Base-by-base conservation (phyloP, 2,329 filamentous ascomycete genomes). In the Colletotrichum agaves region DNA sequence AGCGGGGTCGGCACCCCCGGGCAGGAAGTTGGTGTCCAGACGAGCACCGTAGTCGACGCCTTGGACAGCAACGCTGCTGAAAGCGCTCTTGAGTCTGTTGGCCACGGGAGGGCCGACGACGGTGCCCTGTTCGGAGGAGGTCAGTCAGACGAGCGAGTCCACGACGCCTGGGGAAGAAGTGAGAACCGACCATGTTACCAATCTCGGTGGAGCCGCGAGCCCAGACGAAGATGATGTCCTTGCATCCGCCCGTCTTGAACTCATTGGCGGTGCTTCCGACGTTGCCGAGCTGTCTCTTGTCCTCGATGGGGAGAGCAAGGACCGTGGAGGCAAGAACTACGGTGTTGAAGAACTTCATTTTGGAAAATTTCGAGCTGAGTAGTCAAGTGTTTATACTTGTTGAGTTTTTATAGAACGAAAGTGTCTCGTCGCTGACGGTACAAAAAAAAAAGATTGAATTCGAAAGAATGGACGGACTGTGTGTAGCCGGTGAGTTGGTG, bases 1-100 rank as follows among this genome's bases (percentile, higher is more conserved):
- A 5, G 70, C 71, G 8, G 67, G 58, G 11, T 74, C 74, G 1
- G 76, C 76, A 2, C 79, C 78, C 1, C 71, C 69, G 15, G 70
- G 69, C 3, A 74, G 71, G 35, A 74, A 70, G 67, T 80, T 81
- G 23, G 72, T 75, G 19, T 59, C 58, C 2, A 80, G 63, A 8
- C 68, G 70, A 7, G 79, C 78, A 0, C 55, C 63, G 67, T 81
- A 82, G 41, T 78, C 75, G 15, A 82, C 61, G 15, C 72, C 71
- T 61, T 74, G 65, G n/a, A 70, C 61, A 13, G 67, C 69, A 21
- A 73, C 69, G 33, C 50, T 68, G 33, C 57, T 62, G 49, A 71
- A 73, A 10, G 64, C 55, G 8, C 21, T 31, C 60, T 70, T 71
- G 37, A 73, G 35, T 5, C 46, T 27, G 31, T 70, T 60, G 27